Percentiles rank a stretch among this genome's conserved stretches.
Conservation (phyloP, 192 early-diverging fungal species). For the Rhizoclosmatium globosum region DNA sequence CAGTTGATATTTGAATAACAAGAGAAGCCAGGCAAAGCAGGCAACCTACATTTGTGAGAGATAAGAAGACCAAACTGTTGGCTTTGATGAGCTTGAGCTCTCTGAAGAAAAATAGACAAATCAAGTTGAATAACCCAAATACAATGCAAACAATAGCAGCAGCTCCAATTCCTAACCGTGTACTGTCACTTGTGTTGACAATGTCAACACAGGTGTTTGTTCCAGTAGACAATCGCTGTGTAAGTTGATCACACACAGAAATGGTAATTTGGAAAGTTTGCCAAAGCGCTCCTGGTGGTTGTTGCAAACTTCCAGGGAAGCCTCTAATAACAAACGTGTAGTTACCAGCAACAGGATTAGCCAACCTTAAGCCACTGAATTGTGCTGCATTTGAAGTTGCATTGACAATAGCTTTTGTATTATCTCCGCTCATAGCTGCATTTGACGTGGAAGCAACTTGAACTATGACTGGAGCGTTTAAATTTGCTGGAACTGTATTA, state of each 20-base stretch:
- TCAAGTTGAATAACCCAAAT: neutral
- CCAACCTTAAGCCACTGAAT: neutral
- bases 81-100: constrained; percentile 9
- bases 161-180: neutral
- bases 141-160: neutral
- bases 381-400: neutral
- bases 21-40: neutral
- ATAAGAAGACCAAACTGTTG: neutral
- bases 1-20: neutral
- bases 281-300: neutral
- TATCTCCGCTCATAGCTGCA: constrained; percentile 3
- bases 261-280: constrained; percentile 3
- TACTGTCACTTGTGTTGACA: neutral
- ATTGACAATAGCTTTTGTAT: constrained; percentile 13
- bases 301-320: neutral
- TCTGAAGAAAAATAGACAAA: neutral
- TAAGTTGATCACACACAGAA: constrained; percentile 2
- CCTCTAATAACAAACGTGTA: neutral
- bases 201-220: neutral
- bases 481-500: neutral
- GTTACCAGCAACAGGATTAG: neutral
- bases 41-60: neutral
- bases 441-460: neutral
- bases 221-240: neutral
- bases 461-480: constrained; percentile 10